Conservation (phyloP, 1,284 basidiomycete species). For the Trametes pubescens region DNA sequence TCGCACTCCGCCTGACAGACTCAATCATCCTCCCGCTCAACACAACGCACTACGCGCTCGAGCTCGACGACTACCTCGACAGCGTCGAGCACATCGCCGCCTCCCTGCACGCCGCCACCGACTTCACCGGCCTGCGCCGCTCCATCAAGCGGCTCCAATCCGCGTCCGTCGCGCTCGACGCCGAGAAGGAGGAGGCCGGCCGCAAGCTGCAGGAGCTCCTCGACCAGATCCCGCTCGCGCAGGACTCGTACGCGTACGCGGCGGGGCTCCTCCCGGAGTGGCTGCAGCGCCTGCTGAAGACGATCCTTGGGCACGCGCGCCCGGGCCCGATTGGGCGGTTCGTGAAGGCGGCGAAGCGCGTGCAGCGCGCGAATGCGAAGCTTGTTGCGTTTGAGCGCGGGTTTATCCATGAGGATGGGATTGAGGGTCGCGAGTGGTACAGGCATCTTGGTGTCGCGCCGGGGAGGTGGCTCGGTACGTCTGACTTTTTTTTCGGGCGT, state of each 20-base stretch:
- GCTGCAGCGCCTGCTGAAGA: conserved; percentile 32
- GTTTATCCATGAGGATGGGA: conserved; percentile 83
- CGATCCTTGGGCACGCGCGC: conserved; percentile 29
- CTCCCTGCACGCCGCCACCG: conserved; percentile 21
- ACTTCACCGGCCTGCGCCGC: conserved; percentile 48
- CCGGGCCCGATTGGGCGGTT: conserved; percentile 42
- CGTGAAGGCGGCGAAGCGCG: conserved; percentile 66
- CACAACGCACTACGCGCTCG: conserved; percentile 72
- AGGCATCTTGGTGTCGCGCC: conserved; percentile 89
- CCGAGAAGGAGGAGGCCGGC: conserved; percentile 54
- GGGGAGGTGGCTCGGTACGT: conserved; percentile 85
- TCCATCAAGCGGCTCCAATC: conserved; percentile 60
- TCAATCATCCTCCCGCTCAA: conserved; percentile 73
- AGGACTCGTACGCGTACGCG: background rate
- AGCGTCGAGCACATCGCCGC: conserved; percentile 45
- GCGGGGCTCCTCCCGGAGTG: conserved; percentile 30
- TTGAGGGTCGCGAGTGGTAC: conserved; percentile 87
- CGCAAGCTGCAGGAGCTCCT: conserved; percentile 42
- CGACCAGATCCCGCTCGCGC: conserved; percentile 40
- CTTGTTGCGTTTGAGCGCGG: conserved; percentile 83
- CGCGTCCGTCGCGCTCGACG: conserved; percentile 64
- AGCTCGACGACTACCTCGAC: conserved; percentile 57
- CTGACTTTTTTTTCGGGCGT: conserved; percentile 6
- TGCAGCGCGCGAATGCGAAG: conserved; percentile 75
- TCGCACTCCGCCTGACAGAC: conserved; percentile 66